Evolutionary conservation across 2,329 filamentous ascomycete genomes (phyloP), one percentile per base, ranked within the genome.

Genomic region (Colletotrichum aenigma): DNA sequence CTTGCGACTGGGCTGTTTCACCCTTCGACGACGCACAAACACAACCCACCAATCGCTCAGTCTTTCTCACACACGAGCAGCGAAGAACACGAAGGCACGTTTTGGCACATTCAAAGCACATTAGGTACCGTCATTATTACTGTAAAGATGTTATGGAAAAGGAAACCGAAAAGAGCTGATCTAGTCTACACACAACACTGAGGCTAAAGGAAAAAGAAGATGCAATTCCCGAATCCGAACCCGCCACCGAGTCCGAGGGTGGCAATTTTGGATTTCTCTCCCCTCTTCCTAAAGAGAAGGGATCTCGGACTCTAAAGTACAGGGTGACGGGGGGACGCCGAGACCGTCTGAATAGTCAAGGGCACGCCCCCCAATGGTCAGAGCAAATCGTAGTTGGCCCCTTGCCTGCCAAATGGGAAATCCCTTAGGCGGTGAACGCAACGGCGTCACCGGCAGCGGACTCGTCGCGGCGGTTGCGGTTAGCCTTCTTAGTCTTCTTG

Each of bases 401-500:
- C 28, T 66, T 55, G 52, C 38, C 72, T 74, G 52, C 72, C 68
- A 71, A 26, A 15, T 34, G 32, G 24, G 28, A 36, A 28, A 52
- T 26, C 67, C 71, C 36, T 71, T 75, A 75, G 38, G 69, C 69
- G 64, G 43, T 48, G 73, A 73, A 75, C 24, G 38, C 58, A 32
- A 52, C 43, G 56, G 74, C 70, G 36, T 76, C 66, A 34, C 66
- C 30, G 3, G 32, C 55, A 4, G 28, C 65, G 16, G 16, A 36
- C n/a, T 61, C 67, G 24, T 38, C 60, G 12, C 62, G 60, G 30
- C 72, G 64, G 48, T 58, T 68, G 16, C 52, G 64, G 32, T 74
- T 67, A 21, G 61, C 64, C 55, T 73, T 76, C 18, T 69, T 71
- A 1, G 71, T 76, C 61, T 71, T 77, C 64, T 78, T 77, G 58